Evolutionary conservation across 2,329 filamentous ascomycete genomes (phyloP), one percentile per base, ranked within the genome.

Genomic region (Emmonsiellopsis sp.): DNA sequence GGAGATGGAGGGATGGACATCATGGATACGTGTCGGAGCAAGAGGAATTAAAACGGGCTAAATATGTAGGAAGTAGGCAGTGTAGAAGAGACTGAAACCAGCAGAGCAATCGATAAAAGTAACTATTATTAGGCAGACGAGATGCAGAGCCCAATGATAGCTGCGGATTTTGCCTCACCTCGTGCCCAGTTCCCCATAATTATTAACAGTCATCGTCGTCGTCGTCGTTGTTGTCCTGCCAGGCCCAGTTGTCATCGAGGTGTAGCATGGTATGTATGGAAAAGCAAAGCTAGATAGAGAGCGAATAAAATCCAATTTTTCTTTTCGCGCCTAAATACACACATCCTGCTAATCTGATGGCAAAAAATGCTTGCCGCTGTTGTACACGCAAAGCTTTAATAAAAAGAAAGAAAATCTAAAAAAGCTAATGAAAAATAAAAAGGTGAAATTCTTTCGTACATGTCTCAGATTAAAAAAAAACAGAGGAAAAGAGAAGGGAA

Each of bases 381-480:
- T 56, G 55, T 61, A 61, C 59, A 61, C 58, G 55, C 46, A 31
- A 53, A 34, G 13, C 21, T 4, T 36, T 34, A 44, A 48, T 27
- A 34, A 32, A 42, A 13, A 51, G 47, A 21, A 27, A 17, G 32
- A 14, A 17, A 27, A 45, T 36, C 44, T 42, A 31, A 53, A 49
- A 57, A 57, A 48, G 36, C 46, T 14, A 7, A 5, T 42, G 49
- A 45, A 42, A 42, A 54, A 44, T 27, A 27, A 27, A 27, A 27
- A 27, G 21, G 21, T 27, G 21, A 27, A 27, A 27, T 27, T 27
- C 21, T 27, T 27, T 27, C 21, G 21, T 27, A 27, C 21, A 27
- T 27, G 21, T 27, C 21, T 27, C 21, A 27, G 21, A 27, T 27
- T 4, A 17, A 27, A 27, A 27, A 27, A 27, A 27, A 27, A 5